Base-by-base conservation (phyloP, 768 basidiomycete genomes). In the Lyophyllum decastes region DNA sequence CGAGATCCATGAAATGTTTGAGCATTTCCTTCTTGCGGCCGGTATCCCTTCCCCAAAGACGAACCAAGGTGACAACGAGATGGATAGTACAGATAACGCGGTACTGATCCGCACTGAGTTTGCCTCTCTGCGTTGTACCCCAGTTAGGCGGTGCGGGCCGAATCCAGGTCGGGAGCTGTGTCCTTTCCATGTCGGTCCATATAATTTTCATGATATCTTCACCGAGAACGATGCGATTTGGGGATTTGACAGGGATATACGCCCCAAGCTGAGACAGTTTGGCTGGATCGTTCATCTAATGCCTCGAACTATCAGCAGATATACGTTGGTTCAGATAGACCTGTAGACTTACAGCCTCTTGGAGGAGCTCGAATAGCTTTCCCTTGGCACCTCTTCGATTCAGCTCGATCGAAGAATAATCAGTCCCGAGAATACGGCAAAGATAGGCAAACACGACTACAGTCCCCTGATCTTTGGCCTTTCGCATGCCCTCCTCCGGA, bases 101-200 rank as follows among this genome's bases (percentile, higher is more conserved):
- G 71, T 73, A 78, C 27, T 78, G 69, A 43, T 76, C 41, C n/a
- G 41, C 41, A 43, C 41, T 43, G 5, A 73, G 67, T 40, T 73
- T 73, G 16, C 71, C 71, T 2, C 63, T 51, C 49, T 67, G 9
- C 25, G 53, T n/a, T 41, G 64, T 65, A 7, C 70, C 61, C 67
- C 59, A 61, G 49, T 63, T 54, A 24, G 61, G 21, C 24, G 68
- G 67, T 34, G 68, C 61, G n/a, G n/a, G n/a, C n/a, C n/a, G n/a
- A n/a, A n/a, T n/a, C n/a, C n/a, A n/a, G n/a, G n/a, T n/a, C n/a
- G 6, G 51, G 22, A 74, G 57, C n/a, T 58, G 38, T 14, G 69
- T 69, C 8, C 50, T 41, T 33, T 46, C 21, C 66, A 70, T 70
- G 34, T 72, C 64, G 7, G 22, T 26, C 64, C 70, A 71, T 6